Base-by-base conservation (phyloP, 2,329 filamentous ascomycete species). In the Colletotrichum tabaci region DNA sequence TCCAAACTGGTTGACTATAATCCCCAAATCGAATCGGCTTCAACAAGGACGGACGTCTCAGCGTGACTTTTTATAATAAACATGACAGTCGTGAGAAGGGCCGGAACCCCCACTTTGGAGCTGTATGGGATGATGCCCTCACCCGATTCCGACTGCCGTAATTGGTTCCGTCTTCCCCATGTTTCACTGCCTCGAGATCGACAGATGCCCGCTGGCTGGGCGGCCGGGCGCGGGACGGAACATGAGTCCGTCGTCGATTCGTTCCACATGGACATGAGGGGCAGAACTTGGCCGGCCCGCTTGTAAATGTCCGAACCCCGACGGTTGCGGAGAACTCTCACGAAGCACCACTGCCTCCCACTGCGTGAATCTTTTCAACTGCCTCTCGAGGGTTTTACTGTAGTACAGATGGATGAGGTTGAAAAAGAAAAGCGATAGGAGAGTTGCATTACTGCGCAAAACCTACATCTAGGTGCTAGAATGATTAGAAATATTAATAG, bases 361-460 rank as follows among this genome's bases (percentile, higher is more conserved):
- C 49, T 2, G 16, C 4, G 42, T 46, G 15, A 46, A 18, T 1
- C 15, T 7, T 8, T 6, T 7, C 5, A 16, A 46, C 1, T n/a
- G 16, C 2, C 42, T 46, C 15, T 46, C 42, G n/a, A n/a, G 18
- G 12, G 42, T 13, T 46, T 7, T 16, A 0, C 1, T 13, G 2
- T n/a, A 2, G 6, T 2, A 6, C 26, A 2, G 26, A 26, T 26
- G 26, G 26, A 26, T 6, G 26, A 26, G 26, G 4, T 1, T 26
- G 1, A 26, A 2, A 6, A 6, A 1, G 4, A 26, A 4, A 26
- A 26, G 1, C 26, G 26, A 26, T 4, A 6, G 26, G 4, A 6
- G 4, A 5, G 4, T 26, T 26, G n/a, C n/a, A n/a, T n/a, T n/a
- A n/a, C n/a, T n/a, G n/a, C n/a, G n/a, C n/a, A n/a, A n/a, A n/a